Evolutionary conservation across 2,329 filamentous ascomycete species (phyloP).

Genomic region (Ophiostoma perfectum): DNA sequence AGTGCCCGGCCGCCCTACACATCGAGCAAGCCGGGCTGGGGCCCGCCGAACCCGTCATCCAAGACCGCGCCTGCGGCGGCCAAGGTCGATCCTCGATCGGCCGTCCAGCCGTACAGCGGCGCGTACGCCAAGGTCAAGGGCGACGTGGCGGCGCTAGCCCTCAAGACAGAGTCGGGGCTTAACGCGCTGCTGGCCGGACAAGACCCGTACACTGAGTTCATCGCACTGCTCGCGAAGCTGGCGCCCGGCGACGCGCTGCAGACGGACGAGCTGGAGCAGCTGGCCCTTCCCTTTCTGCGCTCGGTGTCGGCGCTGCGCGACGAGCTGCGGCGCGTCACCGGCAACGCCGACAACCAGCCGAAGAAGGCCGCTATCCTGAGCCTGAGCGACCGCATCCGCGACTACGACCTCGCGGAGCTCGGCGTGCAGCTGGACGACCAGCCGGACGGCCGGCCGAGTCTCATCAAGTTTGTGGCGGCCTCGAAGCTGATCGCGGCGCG

Average conservation of each 20-base stretch:
- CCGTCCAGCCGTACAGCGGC: conserved; percentile 25
- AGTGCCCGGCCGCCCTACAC: conserved; percentile 36
- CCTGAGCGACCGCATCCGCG: conserved; percentile 60
- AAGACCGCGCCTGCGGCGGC: not conserved
- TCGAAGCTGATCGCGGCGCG: conserved; percentile 48
- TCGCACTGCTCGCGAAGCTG: not conserved
- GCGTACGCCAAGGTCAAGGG: conserved; percentile 23
- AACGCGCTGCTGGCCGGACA: conserved; percentile 20
- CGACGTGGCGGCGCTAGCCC: conserved; percentile 23
- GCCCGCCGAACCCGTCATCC: conserved; percentile 55
- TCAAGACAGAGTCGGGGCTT: conserved; percentile 15
- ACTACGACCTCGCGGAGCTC: conserved; percentile 59
- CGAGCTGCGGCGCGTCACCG: conserved; percentile 33
- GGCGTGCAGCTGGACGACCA: conserved; percentile 68
- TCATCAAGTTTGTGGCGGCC: conserved; percentile 59
- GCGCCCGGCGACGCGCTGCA: not conserved
- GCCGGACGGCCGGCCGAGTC: conserved; percentile 45
- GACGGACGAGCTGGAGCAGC: conserved; percentile 23
- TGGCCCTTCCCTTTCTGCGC: conserved; percentile 55
- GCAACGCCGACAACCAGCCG: not conserved
- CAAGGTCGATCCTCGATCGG: conserved; percentile 20
- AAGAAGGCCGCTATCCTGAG: conserved; percentile 39
- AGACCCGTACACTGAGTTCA: conserved; percentile 20
- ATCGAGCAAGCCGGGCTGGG: conserved; percentile 54
- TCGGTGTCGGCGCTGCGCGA: conserved; percentile 42